These are phyloP conservation scores for barrel medic (Medicago truncatula) DNA, from an alignment of 306 rosid species.

Conservation along the genomic window MtrunA17r5.0-ANR NC_053049.1:42259001-42259500, in stretches of 20 bases:
- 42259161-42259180: conserved; percentile 93
- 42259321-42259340: conserved; percentile 75
- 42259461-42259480: conserved; percentile 97
- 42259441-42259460: conserved; percentile 98
- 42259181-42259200: conserved; percentile 77
- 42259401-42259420: conserved; percentile 94
- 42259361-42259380: conserved; percentile 92
- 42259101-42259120: conserved; percentile 97
- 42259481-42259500: conserved; percentile 97
- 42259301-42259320: neutral
- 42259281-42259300: neutral
- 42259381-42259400: conserved; percentile 98
- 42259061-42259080: conserved; percentile 81
- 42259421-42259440: conserved; percentile 86
- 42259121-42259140: conserved; percentile 99
- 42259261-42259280: neutral
- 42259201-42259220: conserved; percentile 30
- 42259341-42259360: conserved; percentile 87
- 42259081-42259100: conserved; percentile 99
- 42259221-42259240: conserved; percentile 3
- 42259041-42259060: conserved; percentile 3
- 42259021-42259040: conserved; percentile 6
- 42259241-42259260: neutral
- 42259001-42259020: conserved; percentile 13
- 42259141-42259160: conserved; percentile 98